These are phyloP conservation scores for Globisporangium abappressorium DNA, from an alignment of 352 stramenopile species.

Conservation along the genomic window DNA sequence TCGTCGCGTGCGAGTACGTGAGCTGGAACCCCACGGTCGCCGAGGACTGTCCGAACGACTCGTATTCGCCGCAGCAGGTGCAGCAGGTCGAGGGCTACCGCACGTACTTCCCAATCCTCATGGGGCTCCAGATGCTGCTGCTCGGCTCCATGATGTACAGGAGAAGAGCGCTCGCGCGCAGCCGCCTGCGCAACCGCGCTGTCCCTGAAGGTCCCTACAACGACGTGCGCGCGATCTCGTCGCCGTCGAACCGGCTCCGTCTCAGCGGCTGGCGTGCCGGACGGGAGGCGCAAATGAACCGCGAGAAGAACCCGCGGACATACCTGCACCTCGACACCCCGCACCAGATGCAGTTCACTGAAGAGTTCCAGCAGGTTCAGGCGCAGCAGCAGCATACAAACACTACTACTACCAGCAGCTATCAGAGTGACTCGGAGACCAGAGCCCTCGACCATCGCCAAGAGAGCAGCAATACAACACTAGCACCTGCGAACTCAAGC, in stretches of 20 bases:
- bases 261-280: slow-evolving; percentile 60
- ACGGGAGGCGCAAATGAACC: slow-evolving; percentile 52
- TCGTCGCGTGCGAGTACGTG: slow-evolving; percentile 52
- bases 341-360: slow-evolving; percentile 9
- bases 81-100: slow-evolving; percentile 37
- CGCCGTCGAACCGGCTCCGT: slow-evolving; percentile 57
- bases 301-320: slow-evolving; percentile 48
- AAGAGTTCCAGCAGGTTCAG: slow-evolving; percentile 11
- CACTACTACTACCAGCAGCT: not conserved
- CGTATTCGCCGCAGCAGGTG: slow-evolving; percentile 18
- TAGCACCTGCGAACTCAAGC: not conserved
- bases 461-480: not conserved
- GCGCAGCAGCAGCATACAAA: not conserved
- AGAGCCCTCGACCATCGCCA: not conserved
- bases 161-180: slow-evolving; percentile 35
- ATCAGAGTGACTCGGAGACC: not conserved
- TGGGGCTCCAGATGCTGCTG: slow-evolving; percentile 60
- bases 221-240: slow-evolving; percentile 65
- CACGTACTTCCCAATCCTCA: slow-evolving; percentile 64
- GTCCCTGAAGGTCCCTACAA: slow-evolving; percentile 60
- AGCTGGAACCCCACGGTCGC: slow-evolving; percentile 54
- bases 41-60: slow-evolving; percentile 36
- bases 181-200: slow-evolving; percentile 13
- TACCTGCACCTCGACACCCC: slow-evolving; percentile 38
- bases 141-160: slow-evolving; percentile 61